Evolutionary conservation across 495 filamentous ascomycete species (phyloP).

Genomic region (Podospora australis): DNA sequence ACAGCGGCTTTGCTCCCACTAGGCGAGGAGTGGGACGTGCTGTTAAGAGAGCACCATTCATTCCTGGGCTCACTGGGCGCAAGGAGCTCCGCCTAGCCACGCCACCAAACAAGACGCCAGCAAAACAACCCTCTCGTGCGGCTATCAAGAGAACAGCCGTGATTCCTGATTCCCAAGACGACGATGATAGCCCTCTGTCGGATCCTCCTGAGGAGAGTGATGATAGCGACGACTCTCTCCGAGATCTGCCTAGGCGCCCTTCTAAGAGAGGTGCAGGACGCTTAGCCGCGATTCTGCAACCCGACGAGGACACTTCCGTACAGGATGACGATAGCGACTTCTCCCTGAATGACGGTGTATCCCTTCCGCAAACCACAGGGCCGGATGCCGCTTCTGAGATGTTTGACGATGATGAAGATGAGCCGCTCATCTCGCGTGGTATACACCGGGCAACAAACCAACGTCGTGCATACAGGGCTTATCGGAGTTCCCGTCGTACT

Average conservation of each 20-base stretch:
- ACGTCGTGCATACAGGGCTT: slow-evolving; percentile 24
- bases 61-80: too few relatives aligned
- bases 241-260: too few relatives aligned
- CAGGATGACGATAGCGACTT: slow-evolving; percentile 3
- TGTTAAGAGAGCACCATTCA: too few relatives aligned
- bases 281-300: too few relatives aligned
- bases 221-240: slow-evolving; percentile 3
- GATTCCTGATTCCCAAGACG: neutral
- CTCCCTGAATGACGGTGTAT: neutral
- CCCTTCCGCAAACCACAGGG: too few relatives aligned
- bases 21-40: too few relatives aligned
- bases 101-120: neutral
- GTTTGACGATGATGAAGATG: neutral
- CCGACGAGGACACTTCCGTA: neutral
- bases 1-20: too few relatives aligned
- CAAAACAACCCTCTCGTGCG: neutral
- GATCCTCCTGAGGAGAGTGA: neutral
- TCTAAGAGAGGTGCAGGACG: too few relatives aligned
- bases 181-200: neutral
- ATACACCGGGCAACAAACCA: too few relatives aligned
- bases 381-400: neutral
- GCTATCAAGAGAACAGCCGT: neutral
- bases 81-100: too few relatives aligned
- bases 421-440: too few relatives aligned
- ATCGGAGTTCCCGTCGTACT: slow-evolving; percentile 19